A percentile compares a stretch with the other conserved stretches of the same genome.
phyloP scores from a whole-genome alignment of 352 stramenopile species.

The Sclerospora graminicola region DNA sequence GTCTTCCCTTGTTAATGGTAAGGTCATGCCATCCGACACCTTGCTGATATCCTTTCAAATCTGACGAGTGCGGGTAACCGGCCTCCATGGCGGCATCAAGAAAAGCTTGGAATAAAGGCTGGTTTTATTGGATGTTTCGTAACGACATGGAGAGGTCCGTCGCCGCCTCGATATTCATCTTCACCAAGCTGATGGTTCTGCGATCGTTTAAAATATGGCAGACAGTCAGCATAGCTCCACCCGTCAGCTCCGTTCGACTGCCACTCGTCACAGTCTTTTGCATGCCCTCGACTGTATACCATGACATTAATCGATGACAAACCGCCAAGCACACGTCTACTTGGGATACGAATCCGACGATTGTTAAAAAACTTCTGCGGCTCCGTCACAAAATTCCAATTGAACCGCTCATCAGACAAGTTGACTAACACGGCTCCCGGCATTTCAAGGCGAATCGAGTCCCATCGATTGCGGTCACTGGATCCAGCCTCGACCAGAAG shows the following conservation, averaged over 20 bases:
- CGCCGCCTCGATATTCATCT: no score
- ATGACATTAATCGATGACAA: constrained; percentile 77
- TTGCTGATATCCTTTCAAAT: constrained; percentile 81
- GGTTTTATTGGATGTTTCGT: constrained; percentile 39
- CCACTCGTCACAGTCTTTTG: constrained; percentile 76
- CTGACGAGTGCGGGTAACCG: constrained; percentile 53
- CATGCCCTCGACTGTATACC: no score
- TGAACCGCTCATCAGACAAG: constrained; percentile 67
- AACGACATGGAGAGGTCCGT: constrained; percentile 59
- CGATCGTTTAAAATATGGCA: constrained; percentile 76
- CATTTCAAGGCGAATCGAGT: constrained; percentile 82
- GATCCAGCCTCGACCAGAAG: no score
- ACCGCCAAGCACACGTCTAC: constrained; percentile 67
- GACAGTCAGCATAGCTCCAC: constrained; percentile 74
- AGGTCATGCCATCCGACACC: constrained; percentile 81
- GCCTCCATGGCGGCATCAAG: constrained; percentile 34
- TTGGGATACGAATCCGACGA: constrained; percentile 57
- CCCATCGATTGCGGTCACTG: constrained; percentile 68
- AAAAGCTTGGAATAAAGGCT: constrained; percentile 76
- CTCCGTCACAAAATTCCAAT: constrained; percentile 74
- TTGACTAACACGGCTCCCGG: constrained; percentile 69
- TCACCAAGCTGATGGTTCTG: constrained; percentile 50
- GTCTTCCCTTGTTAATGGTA: constrained; percentile 63
- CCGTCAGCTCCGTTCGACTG: constrained; percentile 36
- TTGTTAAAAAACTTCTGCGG: constrained; percentile 66